Evolutionary conservation across 1,284 basidiomycete genomes (phyloP).

Genomic region (Malassezia arunalokei): DNA sequence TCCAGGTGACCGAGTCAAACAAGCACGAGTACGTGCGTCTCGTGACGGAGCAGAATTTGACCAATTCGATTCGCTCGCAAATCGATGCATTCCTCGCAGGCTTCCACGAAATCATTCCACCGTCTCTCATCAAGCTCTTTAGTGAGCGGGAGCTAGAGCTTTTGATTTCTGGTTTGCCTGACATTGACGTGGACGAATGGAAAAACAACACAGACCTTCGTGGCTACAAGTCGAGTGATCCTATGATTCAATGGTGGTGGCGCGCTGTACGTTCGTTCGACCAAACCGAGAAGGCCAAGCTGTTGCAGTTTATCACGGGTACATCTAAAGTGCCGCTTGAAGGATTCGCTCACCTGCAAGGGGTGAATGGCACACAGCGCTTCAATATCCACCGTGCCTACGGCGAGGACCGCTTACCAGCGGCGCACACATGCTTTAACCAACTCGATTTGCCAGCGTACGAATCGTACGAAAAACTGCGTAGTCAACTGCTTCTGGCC

Average conservation of each 20-base stretch:
- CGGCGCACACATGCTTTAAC: constrained; percentile 69
- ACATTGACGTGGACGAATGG: constrained; percentile 97
- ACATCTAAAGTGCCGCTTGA: constrained; percentile 82
- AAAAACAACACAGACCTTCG: constrained; percentile 85
- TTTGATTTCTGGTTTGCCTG: constrained; percentile 94
- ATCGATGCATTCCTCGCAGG: constrained; percentile 70
- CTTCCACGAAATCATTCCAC: constrained; percentile 87
- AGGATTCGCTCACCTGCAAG: constrained; percentile 82
- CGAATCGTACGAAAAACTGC: constrained; percentile 38
- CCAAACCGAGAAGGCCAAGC: constrained; percentile 84
- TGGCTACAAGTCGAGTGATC: constrained; percentile 62
- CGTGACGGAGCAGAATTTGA: constrained; percentile 77
- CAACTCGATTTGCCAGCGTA: constrained; percentile 47
- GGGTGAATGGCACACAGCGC: constrained; percentile 82
- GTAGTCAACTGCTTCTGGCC: constrained; percentile 25
- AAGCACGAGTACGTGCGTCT: constrained; percentile 91
- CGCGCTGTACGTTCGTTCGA: constrained; percentile 92
- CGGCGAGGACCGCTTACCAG: constrained; percentile 72
- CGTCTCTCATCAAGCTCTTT: constrained; percentile 55
- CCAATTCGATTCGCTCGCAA: constrained; percentile 63
- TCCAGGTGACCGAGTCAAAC: constrained; percentile 60
- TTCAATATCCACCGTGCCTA: constrained; percentile 93
- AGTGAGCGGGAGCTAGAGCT: constrained; percentile 95
- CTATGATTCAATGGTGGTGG: constrained; percentile 98
- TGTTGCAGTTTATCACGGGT: constrained; percentile 77